Evolutionary conservation across 345 rosid species (phyloP).

Genomic region (Citrus mangshanensis): DNA sequence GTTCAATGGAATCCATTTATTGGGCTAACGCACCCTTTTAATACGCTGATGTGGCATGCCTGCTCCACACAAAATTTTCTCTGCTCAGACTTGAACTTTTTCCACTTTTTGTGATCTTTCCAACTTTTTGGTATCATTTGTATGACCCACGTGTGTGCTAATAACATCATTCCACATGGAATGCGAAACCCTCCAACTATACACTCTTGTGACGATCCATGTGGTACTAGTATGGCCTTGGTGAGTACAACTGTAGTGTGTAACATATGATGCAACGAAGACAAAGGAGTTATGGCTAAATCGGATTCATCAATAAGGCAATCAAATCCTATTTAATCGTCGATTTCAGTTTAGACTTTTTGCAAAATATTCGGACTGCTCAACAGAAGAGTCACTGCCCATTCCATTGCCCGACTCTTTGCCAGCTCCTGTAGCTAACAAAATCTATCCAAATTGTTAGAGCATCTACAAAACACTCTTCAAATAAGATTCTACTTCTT

Average conservation of each 20-base stretch:
- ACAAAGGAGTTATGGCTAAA: conserved; percentile 19
- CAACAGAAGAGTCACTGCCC: conserved; percentile 21
- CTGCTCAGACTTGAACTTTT: conserved; percentile 35
- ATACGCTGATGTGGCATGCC: too few species aligned
- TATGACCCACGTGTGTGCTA: conserved; percentile 34
- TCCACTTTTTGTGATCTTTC: conserved; percentile 12
- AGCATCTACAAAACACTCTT: too few species aligned
- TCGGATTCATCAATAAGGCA: conserved; percentile 34
- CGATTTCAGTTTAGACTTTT: neutral
- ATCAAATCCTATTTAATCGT: neutral
- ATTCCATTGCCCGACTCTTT: conserved; percentile 34
- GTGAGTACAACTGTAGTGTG: conserved; percentile 24
- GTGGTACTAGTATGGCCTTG: conserved; percentile 35
- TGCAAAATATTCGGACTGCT: neutral
- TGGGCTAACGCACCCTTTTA: too few species aligned
- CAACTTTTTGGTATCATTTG: conserved; percentile 31
- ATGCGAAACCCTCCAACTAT: conserved; percentile 29
- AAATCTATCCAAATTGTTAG: conserved; percentile 1
- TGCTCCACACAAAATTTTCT: conserved; percentile 17
- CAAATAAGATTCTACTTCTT: too few species aligned
- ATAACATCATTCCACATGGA: conserved; percentile 36
- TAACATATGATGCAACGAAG: conserved; percentile 20
- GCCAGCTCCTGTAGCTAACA: conserved; percentile 26
- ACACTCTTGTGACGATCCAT: conserved; percentile 38
- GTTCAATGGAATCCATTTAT: too few species aligned